Conservation (phyloP, 2,329 filamentous ascomycete genomes). For the Rutstroemia sp. region DNA sequence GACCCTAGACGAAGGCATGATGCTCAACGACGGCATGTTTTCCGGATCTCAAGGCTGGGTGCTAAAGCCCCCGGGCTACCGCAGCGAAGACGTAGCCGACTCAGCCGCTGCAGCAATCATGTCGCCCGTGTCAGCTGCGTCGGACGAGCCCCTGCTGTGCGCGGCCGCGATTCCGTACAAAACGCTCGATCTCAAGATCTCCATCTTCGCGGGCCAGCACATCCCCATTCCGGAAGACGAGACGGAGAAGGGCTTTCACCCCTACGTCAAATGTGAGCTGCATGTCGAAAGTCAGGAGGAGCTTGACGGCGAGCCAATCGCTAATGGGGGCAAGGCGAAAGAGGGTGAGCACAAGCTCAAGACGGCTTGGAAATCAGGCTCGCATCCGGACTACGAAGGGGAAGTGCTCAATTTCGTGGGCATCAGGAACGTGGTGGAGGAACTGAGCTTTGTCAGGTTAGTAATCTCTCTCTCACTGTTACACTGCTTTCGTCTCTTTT, state of each 20-base stretch:
- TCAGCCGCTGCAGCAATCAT: no score
- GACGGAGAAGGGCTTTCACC: slow-evolving; percentile 49
- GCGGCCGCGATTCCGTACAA: slow-evolving; percentile 33
- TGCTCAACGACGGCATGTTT: slow-evolving; percentile 94
- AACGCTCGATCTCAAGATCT: slow-evolving; percentile 61
- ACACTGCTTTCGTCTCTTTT: slow-evolving; percentile 1
- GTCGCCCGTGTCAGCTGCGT: no score
- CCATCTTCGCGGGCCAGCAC: slow-evolving; percentile 68
- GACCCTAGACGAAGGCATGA: slow-evolving; percentile 83
- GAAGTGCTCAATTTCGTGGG: slow-evolving; percentile 51
- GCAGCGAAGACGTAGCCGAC: slow-evolving; percentile 28
- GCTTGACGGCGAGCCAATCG: slow-evolving; percentile 26
- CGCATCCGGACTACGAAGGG: slow-evolving; percentile 56
- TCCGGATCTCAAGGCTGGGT: slow-evolving; percentile 74
- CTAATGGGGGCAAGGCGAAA: slow-evolving; percentile 43
- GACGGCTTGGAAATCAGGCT: slow-evolving; percentile 47
- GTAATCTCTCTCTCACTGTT: slow-evolving; percentile 25
- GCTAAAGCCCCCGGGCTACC: slow-evolving; percentile 73
- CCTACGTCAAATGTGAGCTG: slow-evolving; percentile 71
- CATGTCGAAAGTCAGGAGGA: slow-evolving; percentile 61
- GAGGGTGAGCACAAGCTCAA: slow-evolving; percentile 52
- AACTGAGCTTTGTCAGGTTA: slow-evolving; percentile 68
- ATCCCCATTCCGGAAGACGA: slow-evolving; percentile 58
- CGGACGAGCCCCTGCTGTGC: background rate
- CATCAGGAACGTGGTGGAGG: slow-evolving; percentile 53